Evolutionary conservation across 768 basidiomycete species (phyloP), one percentile per base, ranked within the genome.

Genomic region (Calocybe gangraenosa): DNA sequence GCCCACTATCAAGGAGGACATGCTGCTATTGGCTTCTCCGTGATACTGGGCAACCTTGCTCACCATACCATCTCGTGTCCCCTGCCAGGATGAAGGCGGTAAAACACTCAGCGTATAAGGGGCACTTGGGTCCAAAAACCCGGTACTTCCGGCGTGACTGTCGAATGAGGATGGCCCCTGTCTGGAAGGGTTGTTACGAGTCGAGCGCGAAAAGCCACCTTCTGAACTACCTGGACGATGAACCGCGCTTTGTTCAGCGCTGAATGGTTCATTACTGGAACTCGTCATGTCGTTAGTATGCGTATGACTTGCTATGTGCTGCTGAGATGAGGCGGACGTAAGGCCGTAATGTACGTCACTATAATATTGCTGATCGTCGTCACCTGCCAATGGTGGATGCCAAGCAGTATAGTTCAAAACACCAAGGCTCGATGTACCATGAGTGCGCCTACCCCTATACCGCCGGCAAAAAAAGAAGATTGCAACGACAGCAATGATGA

Each of bases 401-500:
- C 65, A 67, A 14, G 51, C 44, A 9, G 18, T 28, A 25, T 40
- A 48, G n/a, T 31, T 49, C 30, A 51, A 23, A 18, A 49, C 49
- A 41, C 47, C 42, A 8, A 49, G 45, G 15, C 53, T 56, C 19
- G 40, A 39, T 6, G 48, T 47, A 20, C 17, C 43, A 18, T 45
- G 42, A 18, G 45, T 35, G 23, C 43, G 47, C 37, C 44, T 42
- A 22, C 42, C 25, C 31, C 57, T 54, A 40, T 60, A 64, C 18
- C 60, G 52, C 38, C 53, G 55, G 42, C 70, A 71, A 1, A 53
- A 50, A 19, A 63, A 65, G 43, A 70, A 67, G 19, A 65, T 50
- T 19, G 62, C 23, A 9, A 69, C 22, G 30, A 66, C 54, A 20
- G 59, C 50, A 7, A 64, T 20, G 14, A 70, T 50, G 15, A 70